These are phyloP conservation scores for Volvox africanus DNA, from an alignment of 139 green algal genomes.

Conservation along the genomic window DNA sequence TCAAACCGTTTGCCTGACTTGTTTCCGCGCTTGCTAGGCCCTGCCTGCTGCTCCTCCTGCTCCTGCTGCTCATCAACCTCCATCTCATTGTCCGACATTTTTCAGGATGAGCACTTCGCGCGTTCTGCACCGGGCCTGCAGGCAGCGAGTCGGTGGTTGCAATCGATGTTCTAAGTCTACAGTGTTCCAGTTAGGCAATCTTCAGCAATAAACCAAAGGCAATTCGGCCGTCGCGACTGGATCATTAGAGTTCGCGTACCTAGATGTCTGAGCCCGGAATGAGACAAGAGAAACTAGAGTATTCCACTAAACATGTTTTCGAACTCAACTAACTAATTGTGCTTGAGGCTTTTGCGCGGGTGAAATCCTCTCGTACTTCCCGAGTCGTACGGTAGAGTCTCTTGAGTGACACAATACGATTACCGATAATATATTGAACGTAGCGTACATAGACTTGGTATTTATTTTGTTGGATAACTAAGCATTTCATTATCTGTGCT, in stretches of 20 bases:
- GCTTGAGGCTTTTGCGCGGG: too few relatives aligned
- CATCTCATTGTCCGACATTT: slow-evolving; percentile 58
- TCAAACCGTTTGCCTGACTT: slow-evolving; percentile 91
- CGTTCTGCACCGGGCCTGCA: not conserved
- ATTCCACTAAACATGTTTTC: too few relatives aligned
- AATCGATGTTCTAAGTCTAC: not conserved
- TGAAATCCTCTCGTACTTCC: too few relatives aligned
- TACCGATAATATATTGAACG: too few relatives aligned
- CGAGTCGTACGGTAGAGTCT: too few relatives aligned
- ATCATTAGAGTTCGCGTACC: not conserved
- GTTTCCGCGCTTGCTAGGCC: slow-evolving; percentile 52
- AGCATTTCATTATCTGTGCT: too few relatives aligned
- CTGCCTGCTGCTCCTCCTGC: slow-evolving; percentile 45
- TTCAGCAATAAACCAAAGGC: not conserved
- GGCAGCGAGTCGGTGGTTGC: not conserved
- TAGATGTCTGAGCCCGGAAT: not conserved
- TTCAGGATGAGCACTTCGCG: not conserved
- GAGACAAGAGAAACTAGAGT: not conserved
- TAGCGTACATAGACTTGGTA: too few relatives aligned
- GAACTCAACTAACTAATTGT: too few relatives aligned
- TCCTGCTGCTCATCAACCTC: slow-evolving; percentile 52
- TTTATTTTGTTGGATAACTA: too few relatives aligned
- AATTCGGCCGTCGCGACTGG: not conserved
- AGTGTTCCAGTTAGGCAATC: not conserved
- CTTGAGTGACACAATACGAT: too few relatives aligned